Percentiles rank a stretch among this genome's conserved stretches.
phyloP scores from a whole-genome alignment of 2,329 filamentous ascomycete genomes.

The Emmonsiellopsis sp. region DNA sequence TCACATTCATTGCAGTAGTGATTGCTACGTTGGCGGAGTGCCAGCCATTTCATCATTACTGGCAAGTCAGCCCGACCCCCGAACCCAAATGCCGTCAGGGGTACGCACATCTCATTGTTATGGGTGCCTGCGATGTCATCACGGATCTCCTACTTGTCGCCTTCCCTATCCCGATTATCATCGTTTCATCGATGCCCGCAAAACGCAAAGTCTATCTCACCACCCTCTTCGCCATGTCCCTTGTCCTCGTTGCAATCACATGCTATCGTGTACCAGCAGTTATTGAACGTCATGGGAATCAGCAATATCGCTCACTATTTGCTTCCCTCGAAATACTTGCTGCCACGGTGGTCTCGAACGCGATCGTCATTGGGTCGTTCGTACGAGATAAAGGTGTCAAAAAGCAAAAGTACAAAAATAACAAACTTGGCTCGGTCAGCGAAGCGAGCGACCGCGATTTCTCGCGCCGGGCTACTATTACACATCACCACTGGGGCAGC shows the following conservation, averaged over 20 bases:
- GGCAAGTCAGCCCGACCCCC: constrained; percentile 78
- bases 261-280: constrained; percentile 73
- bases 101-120: constrained; percentile 76
- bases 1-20: constrained; percentile 73
- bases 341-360: constrained; percentile 78
- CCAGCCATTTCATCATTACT: constrained; percentile 63
- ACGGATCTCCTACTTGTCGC: constrained; percentile 81
- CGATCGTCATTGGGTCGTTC: constrained; percentile 83
- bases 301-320: constrained; percentile 79
- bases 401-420: constrained; percentile 66
- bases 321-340: constrained; percentile 87
- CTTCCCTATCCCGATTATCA: constrained; percentile 82
- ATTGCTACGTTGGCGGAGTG: constrained; percentile 80
- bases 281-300: constrained; percentile 58
- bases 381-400: constrained; percentile 83
- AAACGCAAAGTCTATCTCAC: constrained; percentile 73
- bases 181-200: constrained; percentile 64
- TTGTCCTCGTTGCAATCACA: constrained; percentile 69
- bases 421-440: constrained; percentile 36
- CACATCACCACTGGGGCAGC: constrained; percentile 68
- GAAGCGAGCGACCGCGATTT: constrained; percentile 36
- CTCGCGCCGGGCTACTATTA: constrained; percentile 45
- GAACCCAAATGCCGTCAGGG: constrained; percentile 77
- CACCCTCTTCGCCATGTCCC: constrained; percentile 72
- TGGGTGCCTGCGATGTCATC: constrained; percentile 79